A percentile compares a stretch with the other conserved stretches of the same genome.
phyloP scores from a whole-genome alignment of 1,284 basidiomycete genomes.

The Meripilus lineatus region DNA sequence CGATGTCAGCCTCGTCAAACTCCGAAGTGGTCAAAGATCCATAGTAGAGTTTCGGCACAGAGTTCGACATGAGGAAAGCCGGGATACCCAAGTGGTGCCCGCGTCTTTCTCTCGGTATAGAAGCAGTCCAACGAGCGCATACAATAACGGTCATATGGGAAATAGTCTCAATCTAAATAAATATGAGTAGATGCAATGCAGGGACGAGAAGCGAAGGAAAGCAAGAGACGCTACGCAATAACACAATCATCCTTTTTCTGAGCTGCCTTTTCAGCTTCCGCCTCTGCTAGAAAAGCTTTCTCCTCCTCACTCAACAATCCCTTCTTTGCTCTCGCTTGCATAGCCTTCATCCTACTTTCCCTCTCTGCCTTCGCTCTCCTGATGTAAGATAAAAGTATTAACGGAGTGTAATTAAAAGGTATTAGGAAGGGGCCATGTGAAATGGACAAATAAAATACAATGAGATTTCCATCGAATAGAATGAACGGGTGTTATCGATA shows the following conservation, averaged over 20 bases:
- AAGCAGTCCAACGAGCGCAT: too few relatives aligned
- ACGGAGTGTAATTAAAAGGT: slow-evolving; percentile 10
- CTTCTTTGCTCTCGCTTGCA: slow-evolving; percentile 65
- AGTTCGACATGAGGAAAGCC: too few relatives aligned
- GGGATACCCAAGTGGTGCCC: too few relatives aligned
- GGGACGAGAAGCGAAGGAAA: not conserved
- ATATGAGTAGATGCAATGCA: not conserved
- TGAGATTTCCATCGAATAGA: too few relatives aligned
- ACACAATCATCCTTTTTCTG: slow-evolving; percentile 44
- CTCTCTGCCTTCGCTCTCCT: slow-evolving; percentile 71
- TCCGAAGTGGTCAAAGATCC: too few relatives aligned
- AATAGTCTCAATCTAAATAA: not conserved
- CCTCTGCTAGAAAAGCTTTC: slow-evolving; percentile 53
- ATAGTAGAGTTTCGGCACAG: too few relatives aligned
- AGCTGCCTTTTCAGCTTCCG: slow-evolving; percentile 34
- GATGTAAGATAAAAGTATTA: slow-evolving; percentile 4
- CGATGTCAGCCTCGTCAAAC: too few relatives aligned
- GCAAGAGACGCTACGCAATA: slow-evolving; percentile 42
- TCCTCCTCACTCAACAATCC: slow-evolving; percentile 54
- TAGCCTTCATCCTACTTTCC: slow-evolving; percentile 58
- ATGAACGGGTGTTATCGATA: too few relatives aligned
- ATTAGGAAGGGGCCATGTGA: slow-evolving; percentile 8
- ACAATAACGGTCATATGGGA: not conserved
- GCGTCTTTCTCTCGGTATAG: too few relatives aligned
- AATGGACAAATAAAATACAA: too few relatives aligned